Percentiles rank a stretch among this genome's conserved stretches.
Conservation (phyloP, 768 basidiomycete genomes). For the Dioszegia crocea region DNA sequence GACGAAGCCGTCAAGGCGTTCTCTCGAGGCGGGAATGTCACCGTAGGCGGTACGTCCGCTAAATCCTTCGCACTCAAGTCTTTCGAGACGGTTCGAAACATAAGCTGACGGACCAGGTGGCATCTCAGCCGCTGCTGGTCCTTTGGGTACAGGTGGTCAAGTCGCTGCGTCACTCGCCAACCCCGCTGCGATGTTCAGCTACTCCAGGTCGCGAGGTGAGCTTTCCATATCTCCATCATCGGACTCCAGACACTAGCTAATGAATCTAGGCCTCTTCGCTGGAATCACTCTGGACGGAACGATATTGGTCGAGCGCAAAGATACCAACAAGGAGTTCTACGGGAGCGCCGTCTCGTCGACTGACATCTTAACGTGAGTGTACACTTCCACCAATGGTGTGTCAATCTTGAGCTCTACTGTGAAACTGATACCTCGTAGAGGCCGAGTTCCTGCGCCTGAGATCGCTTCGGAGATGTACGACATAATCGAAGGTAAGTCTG, state of each 20-base stretch:
- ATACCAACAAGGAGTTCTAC: conserved; percentile 94
- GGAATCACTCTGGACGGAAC: conserved; percentile 93
- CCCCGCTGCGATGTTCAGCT: conserved; percentile 95
- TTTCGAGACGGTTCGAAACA: no score
- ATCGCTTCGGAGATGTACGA: conserved; percentile 89
- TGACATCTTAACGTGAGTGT: conserved; percentile 66
- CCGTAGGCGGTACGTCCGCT: conserved; percentile 70
- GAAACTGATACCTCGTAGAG: conserved; percentile 53
- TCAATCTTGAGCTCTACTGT: background rate
- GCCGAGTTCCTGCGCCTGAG: conserved; percentile 94
- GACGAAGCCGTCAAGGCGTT: conserved; percentile 95
- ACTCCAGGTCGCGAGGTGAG: conserved; percentile 89
- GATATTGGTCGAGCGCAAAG: conserved; percentile 87
- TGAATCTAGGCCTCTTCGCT: conserved; percentile 73
- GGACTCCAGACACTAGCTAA: no score
- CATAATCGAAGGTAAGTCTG: conserved; percentile 68
- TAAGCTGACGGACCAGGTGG: conserved; percentile 26
- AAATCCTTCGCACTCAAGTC: no score
- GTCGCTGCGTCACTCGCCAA: conserved; percentile 71
- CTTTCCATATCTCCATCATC: no score
- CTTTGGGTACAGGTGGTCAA: conserved; percentile 89
- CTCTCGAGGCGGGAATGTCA: conserved; percentile 91
- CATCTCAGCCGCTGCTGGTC: conserved; percentile 70
- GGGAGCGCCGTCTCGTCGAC: conserved; percentile 81
- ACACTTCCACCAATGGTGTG: background rate